Base-by-base conservation (phyloP, 2,329 filamentous ascomycete genomes). In the Ophiostoma himal-ulmi region DNA sequence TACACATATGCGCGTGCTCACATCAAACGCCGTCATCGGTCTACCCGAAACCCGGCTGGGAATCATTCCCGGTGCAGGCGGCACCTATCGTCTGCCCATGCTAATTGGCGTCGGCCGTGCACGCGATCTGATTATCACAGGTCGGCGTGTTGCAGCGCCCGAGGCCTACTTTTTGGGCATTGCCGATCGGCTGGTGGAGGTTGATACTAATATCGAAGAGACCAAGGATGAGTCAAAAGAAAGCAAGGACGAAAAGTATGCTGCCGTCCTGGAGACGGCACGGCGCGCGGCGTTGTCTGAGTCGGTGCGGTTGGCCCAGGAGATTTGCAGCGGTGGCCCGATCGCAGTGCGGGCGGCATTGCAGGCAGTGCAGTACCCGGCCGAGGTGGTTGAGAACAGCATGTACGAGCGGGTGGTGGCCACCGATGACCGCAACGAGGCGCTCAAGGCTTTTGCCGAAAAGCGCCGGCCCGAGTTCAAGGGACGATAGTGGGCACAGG, bases 121-220 rank as follows among this genome's bases (percentile, higher is more conserved):
- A n/a, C 86, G 94, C 68, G 94, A 99, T 79, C 82, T 98, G 76
- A 90, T 98, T 68, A 83, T 98, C 10, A 98, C 94, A 0, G 95
- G 95, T 3, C 87, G 95, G n/a, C 85, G 93, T 62, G 91, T 99
- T 14, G 85, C 85, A 10, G 94, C 88, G 0, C 83, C 91, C 1
- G 95, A 98, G 81, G 92, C 95, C 0, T 96, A 97, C 80, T 95
- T 96, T 78, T 81, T 97, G 22, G 95, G 95, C 0, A 84, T 99
- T 44, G 94, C 92, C 64, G 93, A 98, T 80, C 85, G 94, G n/a
- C 81, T 98, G 39, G 92, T 97, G 34, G 91, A 97, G 79, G 85
- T 96, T 30, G 36, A 67, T 4, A 30, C 37, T 1, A 8, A 4
- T 1, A 14, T 41, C 73, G 39, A 48, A 3, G 60, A 30, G n/a